Conservation (phyloP, 106 monocot genomes). For the Dendrobium chrysotoxum region DNA sequence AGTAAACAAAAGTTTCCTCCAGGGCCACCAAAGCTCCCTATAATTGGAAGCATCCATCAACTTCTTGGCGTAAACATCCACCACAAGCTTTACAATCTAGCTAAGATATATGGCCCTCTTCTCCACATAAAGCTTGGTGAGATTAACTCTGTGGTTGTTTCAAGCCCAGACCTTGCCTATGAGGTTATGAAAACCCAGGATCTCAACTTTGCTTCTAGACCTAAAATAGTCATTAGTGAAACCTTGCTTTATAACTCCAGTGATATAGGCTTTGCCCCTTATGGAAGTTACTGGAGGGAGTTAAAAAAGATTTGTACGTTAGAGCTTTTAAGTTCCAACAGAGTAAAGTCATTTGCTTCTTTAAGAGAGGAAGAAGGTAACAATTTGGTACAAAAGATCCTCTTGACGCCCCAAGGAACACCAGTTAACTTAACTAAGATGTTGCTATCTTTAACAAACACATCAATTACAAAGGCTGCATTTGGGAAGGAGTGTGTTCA, state of each 20-base stretch:
- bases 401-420: neutral
- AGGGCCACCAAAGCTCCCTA: slow-evolving; percentile 12
- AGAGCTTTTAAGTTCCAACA: neutral
- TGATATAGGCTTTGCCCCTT: neutral
- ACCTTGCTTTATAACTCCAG: neutral
- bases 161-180: neutral
- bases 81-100: slow-evolving; percentile 1
- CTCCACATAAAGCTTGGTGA: slow-evolving; percentile 19
- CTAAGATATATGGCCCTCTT: slow-evolving; percentile 10
- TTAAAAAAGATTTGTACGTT: neutral
- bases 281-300: neutral
- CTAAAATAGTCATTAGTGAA: no score
- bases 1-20: slow-evolving; percentile 2
- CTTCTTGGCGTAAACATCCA: slow-evolving; percentile 2
- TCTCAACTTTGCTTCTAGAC: slow-evolving; percentile 7
- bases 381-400: neutral
- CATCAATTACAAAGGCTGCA: neutral
- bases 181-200: slow-evolving; percentile 20
- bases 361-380: slow-evolving; percentile 4
- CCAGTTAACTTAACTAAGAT: neutral
- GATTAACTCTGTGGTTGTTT: slow-evolving; percentile 7
- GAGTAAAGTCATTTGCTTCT: neutral
- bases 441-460: neutral
- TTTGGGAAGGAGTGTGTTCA: slow-evolving; percentile 5
- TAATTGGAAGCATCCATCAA: slow-evolving; percentile 21